Evolutionary conservation across 306 rosid genomes (phyloP), one percentile per base, ranked within the genome.

Genomic region (Prunus salicina): DNA sequence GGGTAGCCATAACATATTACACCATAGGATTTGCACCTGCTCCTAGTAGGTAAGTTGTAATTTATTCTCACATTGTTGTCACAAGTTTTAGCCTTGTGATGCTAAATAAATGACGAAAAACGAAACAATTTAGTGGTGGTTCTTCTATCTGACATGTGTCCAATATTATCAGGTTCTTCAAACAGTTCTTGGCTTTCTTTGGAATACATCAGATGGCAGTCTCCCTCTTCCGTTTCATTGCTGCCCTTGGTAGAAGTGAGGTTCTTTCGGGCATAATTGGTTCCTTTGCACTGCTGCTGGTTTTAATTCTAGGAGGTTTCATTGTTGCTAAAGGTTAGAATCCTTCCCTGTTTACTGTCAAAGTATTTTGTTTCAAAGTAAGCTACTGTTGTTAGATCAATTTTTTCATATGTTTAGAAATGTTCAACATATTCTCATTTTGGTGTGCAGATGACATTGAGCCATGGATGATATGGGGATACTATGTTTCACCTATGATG

Each of bases 141-240:
- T 50, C 22, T 6, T 27, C 1, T 14, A n/a, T 53, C 66, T 76
- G 38, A 70, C 71, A 13, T 14, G 16, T 58, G 57, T 22, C 47
- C 46, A 30, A 43, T 70, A 15, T 61, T 51, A 74, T 16, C 82
- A 88, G 93, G 91, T 88, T 88, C 73, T 82, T 87, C 74, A 91
- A 83, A 81, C 90, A 88, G 56, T 65, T 91, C 12, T 20, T 91
- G 72, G 16, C 85, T 38, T 74, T 84, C 27, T 80, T 91, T 74
- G 71, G 88, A 34, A 65, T 87, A 61, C 88, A 86, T 80, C 91
- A 87, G 83, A 91, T 88, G 96, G 93, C 93, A 19, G 81, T 83
- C 68, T 84, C 85, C 28, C 60, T 88, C 67, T 91, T 88, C 56
- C 88, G 89, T 75, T 19, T 81, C 13, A 84, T 87, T 73, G 82